These are phyloP conservation scores for Smittium culicis DNA, from an alignment of 371 early-diverging fungal genomes.

Conservation along the genomic window DNA sequence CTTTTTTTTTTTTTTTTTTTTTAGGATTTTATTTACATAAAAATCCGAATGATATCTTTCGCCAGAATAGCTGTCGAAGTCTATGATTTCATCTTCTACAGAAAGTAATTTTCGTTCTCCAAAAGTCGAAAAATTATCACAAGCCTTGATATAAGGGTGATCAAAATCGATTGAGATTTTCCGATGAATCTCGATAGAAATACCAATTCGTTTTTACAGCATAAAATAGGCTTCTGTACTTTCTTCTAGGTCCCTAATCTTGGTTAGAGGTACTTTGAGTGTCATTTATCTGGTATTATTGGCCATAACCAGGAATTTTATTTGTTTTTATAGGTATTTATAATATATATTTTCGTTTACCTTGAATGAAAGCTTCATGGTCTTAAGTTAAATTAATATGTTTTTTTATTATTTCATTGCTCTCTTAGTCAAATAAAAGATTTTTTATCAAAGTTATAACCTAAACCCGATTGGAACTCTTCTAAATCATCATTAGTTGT, in stretches of 20 bases:
- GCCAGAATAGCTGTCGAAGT: background rate
- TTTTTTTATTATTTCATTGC: constrained; percentile 8
- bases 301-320: constrained; percentile 26
- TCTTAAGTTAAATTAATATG: constrained; percentile 18
- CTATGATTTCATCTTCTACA: background rate
- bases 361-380: constrained; percentile 22
- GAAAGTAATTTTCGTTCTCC: background rate
- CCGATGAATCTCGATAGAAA: constrained; percentile 13
- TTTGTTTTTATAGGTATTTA: constrained; percentile 24
- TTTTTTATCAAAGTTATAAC: constrained; percentile 31
- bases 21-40: no score
- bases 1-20: no score
- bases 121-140: background rate
- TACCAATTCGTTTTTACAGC: background rate
- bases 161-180: constrained; percentile 1
- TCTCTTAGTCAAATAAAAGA: constrained; percentile 18
- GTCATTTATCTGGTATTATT: constrained; percentile 20
- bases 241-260: background rate
- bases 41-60: no score
- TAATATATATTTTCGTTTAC: constrained; percentile 21
- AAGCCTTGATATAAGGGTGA: background rate
- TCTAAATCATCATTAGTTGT: constrained; percentile 23
- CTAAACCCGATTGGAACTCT: constrained; percentile 21
- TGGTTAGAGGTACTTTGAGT: background rate
- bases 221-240: background rate